These are phyloP conservation scores for Capsicum pubescens DNA, from an alignment of 257 asterid genomes.

Conservation along the genomic window DNA sequence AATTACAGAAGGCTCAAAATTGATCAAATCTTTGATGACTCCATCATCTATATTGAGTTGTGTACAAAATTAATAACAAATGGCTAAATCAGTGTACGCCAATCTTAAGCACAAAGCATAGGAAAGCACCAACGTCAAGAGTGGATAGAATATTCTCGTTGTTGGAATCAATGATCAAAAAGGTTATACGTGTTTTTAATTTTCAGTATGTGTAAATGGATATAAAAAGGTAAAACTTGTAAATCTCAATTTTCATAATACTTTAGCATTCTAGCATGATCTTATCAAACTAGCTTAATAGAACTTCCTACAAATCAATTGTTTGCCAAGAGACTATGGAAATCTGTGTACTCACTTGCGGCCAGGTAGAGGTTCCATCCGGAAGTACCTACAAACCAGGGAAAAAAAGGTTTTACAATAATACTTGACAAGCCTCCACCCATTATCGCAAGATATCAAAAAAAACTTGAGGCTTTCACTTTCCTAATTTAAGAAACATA, in stretches of 20 bases:
- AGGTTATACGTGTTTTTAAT: background rate
- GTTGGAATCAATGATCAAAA: background rate
- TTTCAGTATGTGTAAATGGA: constrained; percentile 3
- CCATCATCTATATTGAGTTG: constrained; percentile 4
- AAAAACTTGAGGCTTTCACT: constrained; percentile 2
- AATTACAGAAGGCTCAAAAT: background rate
- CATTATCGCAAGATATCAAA: constrained; percentile 8
- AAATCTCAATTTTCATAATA: background rate
- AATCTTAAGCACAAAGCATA: background rate
- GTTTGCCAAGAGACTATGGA: constrained; percentile 22
- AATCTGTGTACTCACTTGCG: constrained; percentile 71
- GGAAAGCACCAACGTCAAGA: background rate
- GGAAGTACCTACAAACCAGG: constrained; percentile 71
- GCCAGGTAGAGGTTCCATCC: constrained; percentile 95
- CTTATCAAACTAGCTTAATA: background rate
- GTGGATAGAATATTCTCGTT: constrained; percentile 17
- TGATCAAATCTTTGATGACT: background rate
- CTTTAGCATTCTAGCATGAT: background rate
- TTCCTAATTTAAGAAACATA: background rate
- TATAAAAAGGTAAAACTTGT: constrained; percentile 14
- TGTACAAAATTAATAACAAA: background rate
- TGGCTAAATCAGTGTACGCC: background rate
- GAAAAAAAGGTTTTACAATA: constrained; percentile 26
- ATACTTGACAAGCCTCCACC: background rate
- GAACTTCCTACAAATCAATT: constrained; percentile 11